These are phyloP conservation scores for Neurospora sp. DNA, from an alignment of 495 filamentous ascomycete species.

Conservation along the genomic window DNA sequence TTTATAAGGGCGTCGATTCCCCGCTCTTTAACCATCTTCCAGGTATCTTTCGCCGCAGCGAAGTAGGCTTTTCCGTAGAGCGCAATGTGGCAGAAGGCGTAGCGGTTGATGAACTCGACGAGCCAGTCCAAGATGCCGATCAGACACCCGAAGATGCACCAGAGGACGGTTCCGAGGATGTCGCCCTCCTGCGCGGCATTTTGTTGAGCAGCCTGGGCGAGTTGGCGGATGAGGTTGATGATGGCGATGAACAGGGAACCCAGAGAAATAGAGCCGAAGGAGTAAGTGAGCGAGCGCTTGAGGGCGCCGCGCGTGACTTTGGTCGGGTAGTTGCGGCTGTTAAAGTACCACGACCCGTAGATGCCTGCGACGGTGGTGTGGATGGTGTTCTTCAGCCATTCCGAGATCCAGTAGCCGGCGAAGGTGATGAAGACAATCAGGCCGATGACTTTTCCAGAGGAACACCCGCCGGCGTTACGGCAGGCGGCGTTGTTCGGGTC, in stretches of 20 bases:
- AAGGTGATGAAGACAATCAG: conserved; percentile 82
- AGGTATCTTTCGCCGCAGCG: conserved; percentile 76
- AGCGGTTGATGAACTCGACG: conserved; percentile 67
- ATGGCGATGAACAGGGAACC: conserved; percentile 81
- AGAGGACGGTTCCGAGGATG: conserved; percentile 52
- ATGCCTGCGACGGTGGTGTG: conserved; percentile 81
- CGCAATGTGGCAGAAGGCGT: conserved; percentile 87
- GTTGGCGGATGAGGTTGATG: conserved; percentile 72
- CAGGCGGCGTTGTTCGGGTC: conserved; percentile 57
- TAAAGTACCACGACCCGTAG: conserved; percentile 92
- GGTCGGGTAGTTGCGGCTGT: conserved; percentile 56
- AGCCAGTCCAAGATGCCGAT: conserved; percentile 77
- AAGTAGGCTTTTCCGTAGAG: conserved; percentile 84
- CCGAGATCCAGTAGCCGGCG: conserved; percentile 83
- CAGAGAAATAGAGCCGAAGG: conserved; percentile 81
- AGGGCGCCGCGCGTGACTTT: conserved; percentile 70
- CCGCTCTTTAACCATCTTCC: conserved; percentile 82
- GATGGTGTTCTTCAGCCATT: conserved; percentile 86
- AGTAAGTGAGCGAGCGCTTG: conserved; percentile 71
- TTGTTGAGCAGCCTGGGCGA: conserved; percentile 61
- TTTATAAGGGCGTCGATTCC: conserved; percentile 84
- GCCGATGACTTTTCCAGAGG: conserved; percentile 66
- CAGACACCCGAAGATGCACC: conserved; percentile 65
- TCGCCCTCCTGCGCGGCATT: conserved; percentile 58
- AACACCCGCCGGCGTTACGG: conserved; percentile 54